These are phyloP conservation scores for Ceratobasidium theobromae DNA, from an alignment of 1,284 basidiomycete genomes.

Conservation along the genomic window DNA sequence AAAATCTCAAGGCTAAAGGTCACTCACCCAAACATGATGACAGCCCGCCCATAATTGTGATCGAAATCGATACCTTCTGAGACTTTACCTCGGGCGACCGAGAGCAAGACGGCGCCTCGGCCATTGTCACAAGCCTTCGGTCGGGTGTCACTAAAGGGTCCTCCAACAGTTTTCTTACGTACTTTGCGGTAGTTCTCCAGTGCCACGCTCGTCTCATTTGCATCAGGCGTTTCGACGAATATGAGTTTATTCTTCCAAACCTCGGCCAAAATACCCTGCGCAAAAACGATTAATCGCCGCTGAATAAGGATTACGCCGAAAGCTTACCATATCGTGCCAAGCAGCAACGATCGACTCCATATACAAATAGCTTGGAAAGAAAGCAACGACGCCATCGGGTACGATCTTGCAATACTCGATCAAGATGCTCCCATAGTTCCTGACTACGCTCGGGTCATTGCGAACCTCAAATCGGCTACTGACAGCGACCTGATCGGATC, in stretches of 20 bases:
- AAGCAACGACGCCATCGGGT: slow-evolving; percentile 98
- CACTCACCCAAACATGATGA: slow-evolving; percentile 96
- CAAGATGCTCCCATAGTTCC: slow-evolving; percentile 98
- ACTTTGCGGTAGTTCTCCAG: slow-evolving; percentile 96
- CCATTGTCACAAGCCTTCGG: slow-evolving; percentile 96
- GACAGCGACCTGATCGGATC: slow-evolving; percentile 98
- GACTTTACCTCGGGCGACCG: slow-evolving; percentile 98
- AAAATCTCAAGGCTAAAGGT: not conserved
- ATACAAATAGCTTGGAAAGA: slow-evolving; percentile 99
- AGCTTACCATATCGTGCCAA: slow-evolving; percentile 97
- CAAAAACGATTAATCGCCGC: slow-evolving; percentile 11
- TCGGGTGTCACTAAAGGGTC: not conserved
- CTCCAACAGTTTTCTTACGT: slow-evolving; percentile 39
- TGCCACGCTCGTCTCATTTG: slow-evolving; percentile 97
- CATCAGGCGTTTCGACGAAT: slow-evolving; percentile 99
- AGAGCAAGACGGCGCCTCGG: slow-evolving; percentile 92
- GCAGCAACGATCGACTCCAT: slow-evolving; percentile 99
- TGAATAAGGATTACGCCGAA: not conserved
- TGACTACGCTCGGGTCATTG: slow-evolving; percentile 98
- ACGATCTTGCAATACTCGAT: slow-evolving; percentile 98
- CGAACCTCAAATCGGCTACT: slow-evolving; percentile 99
- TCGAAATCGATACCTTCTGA: slow-evolving; percentile 99
- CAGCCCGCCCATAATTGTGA: slow-evolving; percentile 98
- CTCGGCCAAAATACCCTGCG: slow-evolving; percentile 94
- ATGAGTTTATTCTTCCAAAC: slow-evolving; percentile 99